These are phyloP conservation scores for Incumbomyces lentus DNA, from an alignment of 2,329 filamentous ascomycete genomes.

Conservation along the genomic window DNA sequence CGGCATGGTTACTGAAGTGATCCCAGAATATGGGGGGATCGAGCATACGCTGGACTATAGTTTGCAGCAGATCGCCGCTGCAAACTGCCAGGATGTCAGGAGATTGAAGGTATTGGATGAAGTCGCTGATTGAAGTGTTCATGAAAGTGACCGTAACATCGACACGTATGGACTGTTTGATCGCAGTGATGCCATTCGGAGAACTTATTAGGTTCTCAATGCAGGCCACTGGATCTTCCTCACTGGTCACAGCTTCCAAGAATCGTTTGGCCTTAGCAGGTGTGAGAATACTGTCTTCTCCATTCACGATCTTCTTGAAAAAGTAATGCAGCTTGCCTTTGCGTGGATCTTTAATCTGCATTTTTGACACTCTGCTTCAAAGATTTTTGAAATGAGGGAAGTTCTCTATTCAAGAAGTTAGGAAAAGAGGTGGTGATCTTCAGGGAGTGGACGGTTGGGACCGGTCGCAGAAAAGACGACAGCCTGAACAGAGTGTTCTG, in stretches of 20 bases:
- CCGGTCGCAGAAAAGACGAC: background rate
- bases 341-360: background rate
- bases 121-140: constrained; percentile 29
- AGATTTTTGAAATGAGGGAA: no score
- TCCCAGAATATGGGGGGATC: constrained; percentile 48
- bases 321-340: constrained; percentile 14
- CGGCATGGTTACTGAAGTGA: constrained; percentile 30
- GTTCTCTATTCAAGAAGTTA: no score
- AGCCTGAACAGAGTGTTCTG: background rate
- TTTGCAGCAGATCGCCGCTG: constrained; percentile 40
- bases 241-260: constrained; percentile 38
- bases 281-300: constrained; percentile 29
- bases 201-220: constrained; percentile 33
- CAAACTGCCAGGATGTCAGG: constrained; percentile 40
- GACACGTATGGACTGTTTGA: constrained; percentile 36
- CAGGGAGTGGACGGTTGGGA: no score
- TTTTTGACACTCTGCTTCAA: no score
- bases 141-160: constrained; percentile 36
- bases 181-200: constrained; percentile 24
- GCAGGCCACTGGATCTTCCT: constrained; percentile 32
- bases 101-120: constrained; percentile 33
- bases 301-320: constrained; percentile 32
- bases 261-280: constrained; percentile 35
- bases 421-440: no score
- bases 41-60: constrained; percentile 38